Conservation (phyloP, 208 protist genomes). For the Acanthamoeba lenticulata region DNA sequence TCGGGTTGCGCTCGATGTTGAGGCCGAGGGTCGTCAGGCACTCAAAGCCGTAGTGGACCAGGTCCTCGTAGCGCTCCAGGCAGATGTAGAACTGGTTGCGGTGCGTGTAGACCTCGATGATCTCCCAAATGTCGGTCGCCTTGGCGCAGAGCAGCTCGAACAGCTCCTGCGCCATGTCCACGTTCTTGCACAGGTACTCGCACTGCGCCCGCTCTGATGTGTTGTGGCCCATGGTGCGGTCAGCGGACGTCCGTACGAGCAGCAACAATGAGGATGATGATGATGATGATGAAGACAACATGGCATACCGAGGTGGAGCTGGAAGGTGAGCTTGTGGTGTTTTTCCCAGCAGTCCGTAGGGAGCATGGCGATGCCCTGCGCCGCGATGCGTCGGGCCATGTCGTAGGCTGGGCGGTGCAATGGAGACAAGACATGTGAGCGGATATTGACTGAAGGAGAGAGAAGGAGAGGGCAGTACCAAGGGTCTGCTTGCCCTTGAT, state of each 20-base stretch:
- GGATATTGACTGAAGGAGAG: too few species aligned
- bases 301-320: constrained; percentile 22
- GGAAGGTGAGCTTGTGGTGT: constrained; percentile 57
- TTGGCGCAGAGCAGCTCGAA: background rate
- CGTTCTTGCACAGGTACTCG: constrained; percentile 60
- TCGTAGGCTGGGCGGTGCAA: background rate
- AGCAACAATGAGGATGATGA: too few species aligned
- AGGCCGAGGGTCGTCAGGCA: background rate
- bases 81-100: background rate
- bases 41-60: constrained; percentile 46
- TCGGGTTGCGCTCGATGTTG: background rate
- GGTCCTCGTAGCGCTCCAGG: constrained; percentile 32
- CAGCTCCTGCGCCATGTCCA: background rate
- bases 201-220: constrained; percentile 26
- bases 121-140: background rate
- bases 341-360: background rate
- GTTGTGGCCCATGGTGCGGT: background rate
- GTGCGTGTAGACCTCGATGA: constrained; percentile 24
- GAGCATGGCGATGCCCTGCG: constrained; percentile 61
- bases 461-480: background rate
- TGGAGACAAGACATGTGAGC: background rate
- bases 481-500: constrained; percentile 37
- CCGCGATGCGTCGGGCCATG: constrained; percentile 22
- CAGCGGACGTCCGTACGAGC: background rate
- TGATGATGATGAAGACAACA: background rate